phyloP scores from a whole-genome alignment of 2,329 filamentous ascomycete genomes.

The Cladosporium phlei region DNA sequence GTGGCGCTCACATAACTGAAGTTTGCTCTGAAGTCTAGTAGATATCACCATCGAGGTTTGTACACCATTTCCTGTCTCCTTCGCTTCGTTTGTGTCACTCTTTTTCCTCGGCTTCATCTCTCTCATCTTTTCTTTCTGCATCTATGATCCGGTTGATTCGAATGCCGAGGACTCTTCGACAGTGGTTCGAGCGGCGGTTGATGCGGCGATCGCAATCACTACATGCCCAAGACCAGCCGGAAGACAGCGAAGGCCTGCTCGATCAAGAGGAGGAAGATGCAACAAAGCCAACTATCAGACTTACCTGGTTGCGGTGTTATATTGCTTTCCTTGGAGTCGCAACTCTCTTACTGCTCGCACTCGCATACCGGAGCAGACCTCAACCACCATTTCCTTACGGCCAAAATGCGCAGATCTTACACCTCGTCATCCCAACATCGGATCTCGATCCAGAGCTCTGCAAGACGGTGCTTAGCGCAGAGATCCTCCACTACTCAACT shows the following conservation, averaged over 20 bases:
- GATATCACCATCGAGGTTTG: no score
- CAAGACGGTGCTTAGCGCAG: constrained; percentile 12
- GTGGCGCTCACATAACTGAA: no score
- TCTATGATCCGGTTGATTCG: neutral
- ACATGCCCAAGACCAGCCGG: neutral
- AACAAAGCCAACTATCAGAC: no score
- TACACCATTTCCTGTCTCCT: no score
- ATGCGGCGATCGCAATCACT: neutral
- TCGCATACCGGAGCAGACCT: neutral
- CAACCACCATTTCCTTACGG: neutral
- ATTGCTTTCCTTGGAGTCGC: neutral
- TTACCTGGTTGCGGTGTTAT: no score
- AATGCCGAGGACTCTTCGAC: neutral
- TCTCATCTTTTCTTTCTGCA: neutral
- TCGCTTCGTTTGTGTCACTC: no score
- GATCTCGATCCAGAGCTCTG: constrained; percentile 5
- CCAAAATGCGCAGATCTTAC: constrained; percentile 1
- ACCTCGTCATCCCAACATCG: constrained; percentile 4
- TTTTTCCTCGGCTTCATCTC: neutral
- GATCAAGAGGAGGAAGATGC: constrained; percentile 5
- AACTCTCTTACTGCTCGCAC: neutral
- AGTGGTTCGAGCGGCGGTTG: neutral
- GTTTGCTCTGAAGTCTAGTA: no score
- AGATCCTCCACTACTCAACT: constrained; percentile 15
- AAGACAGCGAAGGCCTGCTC: neutral